Percentiles rank a stretch among this genome's conserved stretches.
phyloP scores from a whole-genome alignment of 164 flowering plant species.

The Saururus chinensis region DNA sequence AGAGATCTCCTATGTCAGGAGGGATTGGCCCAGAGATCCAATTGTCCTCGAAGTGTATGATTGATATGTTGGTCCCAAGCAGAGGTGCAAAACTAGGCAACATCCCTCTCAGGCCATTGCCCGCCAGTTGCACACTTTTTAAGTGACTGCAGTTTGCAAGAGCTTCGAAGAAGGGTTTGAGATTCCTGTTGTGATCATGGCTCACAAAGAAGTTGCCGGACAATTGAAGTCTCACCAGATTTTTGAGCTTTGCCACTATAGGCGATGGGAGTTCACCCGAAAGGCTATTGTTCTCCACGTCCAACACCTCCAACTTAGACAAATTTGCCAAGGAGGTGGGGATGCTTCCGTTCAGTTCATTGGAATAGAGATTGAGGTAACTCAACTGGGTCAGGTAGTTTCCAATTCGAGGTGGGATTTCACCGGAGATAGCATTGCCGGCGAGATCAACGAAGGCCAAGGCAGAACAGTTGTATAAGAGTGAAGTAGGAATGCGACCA shows the following conservation, averaged over 20 bases:
- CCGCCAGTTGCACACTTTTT: slow-evolving; percentile 33
- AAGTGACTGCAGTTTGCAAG: slow-evolving; percentile 30
- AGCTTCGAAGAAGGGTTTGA: slow-evolving; percentile 33
- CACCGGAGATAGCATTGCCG: slow-evolving; percentile 25
- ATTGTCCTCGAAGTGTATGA: slow-evolving; percentile 30
- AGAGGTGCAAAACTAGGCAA: slow-evolving; percentile 25
- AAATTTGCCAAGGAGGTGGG: slow-evolving; percentile 30
- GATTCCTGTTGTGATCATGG: slow-evolving; percentile 39
- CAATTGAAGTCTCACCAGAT: slow-evolving; percentile 22
- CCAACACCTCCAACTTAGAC: slow-evolving; percentile 21
- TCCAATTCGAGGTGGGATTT: slow-evolving; percentile 37
- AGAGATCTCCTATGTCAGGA: slow-evolving; percentile 20
- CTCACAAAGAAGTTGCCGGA: slow-evolving; percentile 35
- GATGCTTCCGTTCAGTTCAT: slow-evolving; percentile 33
- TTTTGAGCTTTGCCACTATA: slow-evolving; percentile 11
- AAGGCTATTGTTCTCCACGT: slow-evolving; percentile 35
- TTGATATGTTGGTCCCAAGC: slow-evolving; percentile 8
- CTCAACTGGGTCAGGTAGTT: slow-evolving; percentile 16
- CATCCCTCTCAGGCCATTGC: slow-evolving; percentile 38
- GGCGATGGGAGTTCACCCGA: slow-evolving; percentile 37
- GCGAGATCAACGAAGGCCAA: slow-evolving; percentile 36
- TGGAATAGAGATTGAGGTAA: slow-evolving; percentile 27
- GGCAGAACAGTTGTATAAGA: slow-evolving; percentile 36
- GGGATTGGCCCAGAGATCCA: slow-evolving; percentile 37
- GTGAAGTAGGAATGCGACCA: slow-evolving; percentile 16